Evolutionary conservation across 352 stramenopile species (phyloP).

Genomic region (Phytophthora pluvialis): DNA sequence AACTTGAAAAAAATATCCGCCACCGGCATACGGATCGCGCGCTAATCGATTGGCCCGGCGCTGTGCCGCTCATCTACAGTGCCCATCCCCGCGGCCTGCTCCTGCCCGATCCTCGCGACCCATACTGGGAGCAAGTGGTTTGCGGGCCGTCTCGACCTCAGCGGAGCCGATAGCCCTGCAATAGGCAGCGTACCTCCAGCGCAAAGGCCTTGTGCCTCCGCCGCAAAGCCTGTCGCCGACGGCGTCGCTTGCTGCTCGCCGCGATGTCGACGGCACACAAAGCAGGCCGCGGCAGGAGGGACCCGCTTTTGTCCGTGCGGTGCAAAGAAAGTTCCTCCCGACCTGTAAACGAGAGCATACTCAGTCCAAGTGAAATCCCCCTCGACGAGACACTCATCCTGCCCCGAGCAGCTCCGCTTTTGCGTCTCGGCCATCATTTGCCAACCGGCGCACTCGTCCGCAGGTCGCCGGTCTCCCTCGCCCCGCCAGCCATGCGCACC

Average conservation of each 20-base stretch:
- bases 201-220: background rate
- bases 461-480: background rate
- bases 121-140: slow-evolving; percentile 22
- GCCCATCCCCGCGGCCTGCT: slow-evolving; percentile 15
- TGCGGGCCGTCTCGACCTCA: background rate
- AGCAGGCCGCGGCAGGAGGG: slow-evolving; percentile 1
- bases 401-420: background rate
- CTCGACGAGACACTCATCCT: slow-evolving; percentile 29
- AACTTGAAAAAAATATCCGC: background rate
- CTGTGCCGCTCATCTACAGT: slow-evolving; percentile 29
- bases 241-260: background rate
- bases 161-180: background rate
- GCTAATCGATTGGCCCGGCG: slow-evolving; percentile 20
- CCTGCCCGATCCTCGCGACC: slow-evolving; percentile 12
- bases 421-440: slow-evolving; percentile 29
- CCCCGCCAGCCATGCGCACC: slow-evolving; percentile 42
- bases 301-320: slow-evolving; percentile 1
- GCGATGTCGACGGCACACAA: slow-evolving; percentile 2
- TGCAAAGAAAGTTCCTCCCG: slow-evolving; percentile 30
- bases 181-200: no score
- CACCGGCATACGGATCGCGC: background rate
- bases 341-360: slow-evolving; percentile 35
- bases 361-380: slow-evolving; percentile 19
- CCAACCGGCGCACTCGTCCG: slow-evolving; percentile 24
- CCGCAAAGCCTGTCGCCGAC: no score